phyloP scores from a whole-genome alignment of 768 basidiomycete species.

The Russula compacta region DNA sequence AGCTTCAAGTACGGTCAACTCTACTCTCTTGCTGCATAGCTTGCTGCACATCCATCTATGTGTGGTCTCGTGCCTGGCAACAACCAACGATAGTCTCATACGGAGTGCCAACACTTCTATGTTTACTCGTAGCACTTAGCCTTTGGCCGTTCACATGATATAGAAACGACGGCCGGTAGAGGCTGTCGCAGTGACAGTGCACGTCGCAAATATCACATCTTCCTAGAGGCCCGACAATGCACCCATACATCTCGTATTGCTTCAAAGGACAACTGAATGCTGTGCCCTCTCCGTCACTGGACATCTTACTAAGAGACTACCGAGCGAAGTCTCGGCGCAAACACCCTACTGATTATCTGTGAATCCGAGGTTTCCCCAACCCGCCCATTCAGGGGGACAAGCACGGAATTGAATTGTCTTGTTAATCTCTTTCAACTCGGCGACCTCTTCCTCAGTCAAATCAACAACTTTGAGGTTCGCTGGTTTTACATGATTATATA shows the following conservation, averaged over 20 bases:
- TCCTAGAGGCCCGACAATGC: background rate
- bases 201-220: background rate
- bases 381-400: conserved; percentile 56
- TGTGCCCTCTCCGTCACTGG: background rate
- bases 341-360: conserved; percentile 28
- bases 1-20: background rate
- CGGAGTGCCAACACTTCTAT: background rate
- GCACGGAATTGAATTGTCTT: conserved; percentile 55
- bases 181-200: background rate
- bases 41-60: background rate
- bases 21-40: background rate
- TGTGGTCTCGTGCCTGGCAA: background rate
- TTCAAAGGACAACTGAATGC: background rate
- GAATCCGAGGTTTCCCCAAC: conserved; percentile 56
- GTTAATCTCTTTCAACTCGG: conserved; percentile 48
- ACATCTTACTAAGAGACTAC: background rate
- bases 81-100: background rate
- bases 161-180: background rate
- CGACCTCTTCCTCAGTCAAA: conserved; percentile 51
- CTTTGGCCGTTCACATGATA: background rate
- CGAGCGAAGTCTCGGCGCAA: background rate
- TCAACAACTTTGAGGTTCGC: conserved; percentile 55
- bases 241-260: background rate
- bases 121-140: background rate
- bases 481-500: conserved; percentile 19